Conservation (phyloP, 164 flowering plant species). For the Liriodendron chinense region DNA sequence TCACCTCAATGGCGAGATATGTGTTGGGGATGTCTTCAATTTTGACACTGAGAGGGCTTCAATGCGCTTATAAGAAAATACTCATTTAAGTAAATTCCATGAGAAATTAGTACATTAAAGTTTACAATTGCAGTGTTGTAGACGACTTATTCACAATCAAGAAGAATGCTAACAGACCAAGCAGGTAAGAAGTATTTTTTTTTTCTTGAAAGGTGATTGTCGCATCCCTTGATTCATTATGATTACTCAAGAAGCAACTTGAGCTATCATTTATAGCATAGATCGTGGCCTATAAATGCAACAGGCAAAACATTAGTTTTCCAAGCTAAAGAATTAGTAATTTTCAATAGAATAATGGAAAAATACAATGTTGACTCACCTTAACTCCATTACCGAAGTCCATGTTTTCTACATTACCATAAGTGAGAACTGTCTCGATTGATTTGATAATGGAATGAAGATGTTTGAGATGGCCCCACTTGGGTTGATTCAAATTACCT, state of each 20-base stretch:
- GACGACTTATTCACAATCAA: slow-evolving; percentile 42
- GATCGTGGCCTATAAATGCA: slow-evolving; percentile 1
- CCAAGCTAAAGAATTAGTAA: background rate
- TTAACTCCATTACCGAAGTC: slow-evolving; percentile 2
- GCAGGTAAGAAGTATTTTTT: slow-evolving; percentile 46
- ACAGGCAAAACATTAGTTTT: background rate
- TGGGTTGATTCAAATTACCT: slow-evolving; percentile 35
- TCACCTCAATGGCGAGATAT: too few species aligned
- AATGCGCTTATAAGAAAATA: background rate
- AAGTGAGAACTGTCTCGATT: slow-evolving; percentile 28
- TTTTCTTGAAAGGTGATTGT: slow-evolving; percentile 25
- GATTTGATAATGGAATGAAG: slow-evolving; percentile 29
- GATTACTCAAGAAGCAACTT: slow-evolving; percentile 53
- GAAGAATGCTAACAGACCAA: slow-evolving; percentile 72
- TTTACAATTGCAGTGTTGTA: slow-evolving; percentile 69
- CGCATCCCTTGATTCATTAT: slow-evolving; percentile 27
- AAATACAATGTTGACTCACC: background rate
- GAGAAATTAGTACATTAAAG: background rate
- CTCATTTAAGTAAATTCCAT: too few species aligned
- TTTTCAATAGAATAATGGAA: background rate
- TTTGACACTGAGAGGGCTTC: too few species aligned
- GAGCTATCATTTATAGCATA: slow-evolving; percentile 15
- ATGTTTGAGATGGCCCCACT: slow-evolving; percentile 43
- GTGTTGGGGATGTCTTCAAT: too few species aligned
- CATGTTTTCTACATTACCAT: slow-evolving; percentile 11